Evolutionary conservation across 179 eudicot species (phyloP).

Genomic region (Actinidia chinensis): DNA sequence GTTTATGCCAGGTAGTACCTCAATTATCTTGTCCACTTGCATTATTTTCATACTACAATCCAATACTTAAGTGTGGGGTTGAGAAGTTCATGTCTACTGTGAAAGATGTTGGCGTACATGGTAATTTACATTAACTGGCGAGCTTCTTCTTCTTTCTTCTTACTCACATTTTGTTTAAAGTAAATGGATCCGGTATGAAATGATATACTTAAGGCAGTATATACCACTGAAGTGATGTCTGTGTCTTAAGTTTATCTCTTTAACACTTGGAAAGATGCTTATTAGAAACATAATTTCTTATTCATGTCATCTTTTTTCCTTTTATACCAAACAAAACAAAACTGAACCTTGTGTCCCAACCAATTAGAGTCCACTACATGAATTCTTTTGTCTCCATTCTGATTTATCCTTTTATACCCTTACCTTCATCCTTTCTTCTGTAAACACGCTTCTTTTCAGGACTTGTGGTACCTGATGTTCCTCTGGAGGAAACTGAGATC

Average conservation of each 20-base stretch:
- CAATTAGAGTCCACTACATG: no score
- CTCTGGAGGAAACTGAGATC: conserved; percentile 83
- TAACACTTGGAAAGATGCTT: neutral
- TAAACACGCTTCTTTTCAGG: conserved; percentile 42
- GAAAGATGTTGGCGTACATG: conserved; percentile 83
- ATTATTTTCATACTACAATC: conserved; percentile 87
- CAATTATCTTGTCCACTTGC: conserved; percentile 87
- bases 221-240: no score
- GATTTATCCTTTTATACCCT: neutral
- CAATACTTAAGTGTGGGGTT: conserved; percentile 88
- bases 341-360: no score
- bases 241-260: neutral
- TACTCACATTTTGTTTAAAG: neutral
- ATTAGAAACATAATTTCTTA: no score
- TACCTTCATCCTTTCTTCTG: neutral
- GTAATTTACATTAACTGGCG: conserved; percentile 35
- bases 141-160: conserved; percentile 9
- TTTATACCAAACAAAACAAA: no score
- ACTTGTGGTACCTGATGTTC: conserved; percentile 95
- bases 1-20: conserved; percentile 63
- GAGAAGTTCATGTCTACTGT: conserved; percentile 79
- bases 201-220: no score
- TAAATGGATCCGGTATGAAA: neutral
- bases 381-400: no score
- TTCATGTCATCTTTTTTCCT: no score